Evolutionary conservation across 2,329 filamentous ascomycete genomes (phyloP).

Genomic region (Dendryphion nanum): DNA sequence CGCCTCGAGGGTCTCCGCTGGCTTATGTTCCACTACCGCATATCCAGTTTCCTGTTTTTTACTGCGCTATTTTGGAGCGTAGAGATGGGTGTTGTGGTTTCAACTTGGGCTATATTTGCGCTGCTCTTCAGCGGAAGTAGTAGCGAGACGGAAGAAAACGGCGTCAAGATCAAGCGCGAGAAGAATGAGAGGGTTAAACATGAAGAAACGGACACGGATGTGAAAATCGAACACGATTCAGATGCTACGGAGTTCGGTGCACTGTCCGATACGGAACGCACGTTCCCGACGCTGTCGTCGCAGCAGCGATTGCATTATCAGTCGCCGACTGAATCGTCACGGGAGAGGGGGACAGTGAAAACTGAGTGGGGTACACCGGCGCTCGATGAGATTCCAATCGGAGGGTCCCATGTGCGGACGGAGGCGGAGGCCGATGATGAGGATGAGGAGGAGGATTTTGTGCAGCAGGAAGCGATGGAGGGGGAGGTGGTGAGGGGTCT

Average conservation of each 20-base stretch:
- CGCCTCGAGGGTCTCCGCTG: slow-evolving; percentile 69
- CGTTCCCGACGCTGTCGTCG: slow-evolving; percentile 48
- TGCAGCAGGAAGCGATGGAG: slow-evolving; percentile 35
- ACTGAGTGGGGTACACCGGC: slow-evolving; percentile 9
- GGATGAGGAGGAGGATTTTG: slow-evolving; percentile 46
- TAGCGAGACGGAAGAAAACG: slow-evolving; percentile 4
- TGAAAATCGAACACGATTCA: slow-evolving; percentile 14
- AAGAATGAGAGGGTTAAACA: slow-evolving; percentile 16
- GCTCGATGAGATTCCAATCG: slow-evolving; percentile 16
- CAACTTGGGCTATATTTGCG: slow-evolving; percentile 62
- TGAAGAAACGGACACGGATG: slow-evolving; percentile 9
- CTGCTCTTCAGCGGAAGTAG: slow-evolving; percentile 32
- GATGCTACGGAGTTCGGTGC: slow-evolving; percentile 12
- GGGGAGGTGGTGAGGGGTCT: slow-evolving; percentile 6
- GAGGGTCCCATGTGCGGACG: slow-evolving; percentile 8
- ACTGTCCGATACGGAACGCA: slow-evolving; percentile 48
- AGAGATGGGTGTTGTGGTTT: slow-evolving; percentile 65
- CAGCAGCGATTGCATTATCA: slow-evolving; percentile 44
- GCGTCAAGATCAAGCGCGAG: slow-evolving; percentile 11
- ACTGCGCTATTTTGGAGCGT: slow-evolving; percentile 73
- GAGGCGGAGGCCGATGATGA: slow-evolving; percentile 41
- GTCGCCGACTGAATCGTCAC: slow-evolving; percentile 8
- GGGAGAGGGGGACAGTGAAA: slow-evolving; percentile 19
- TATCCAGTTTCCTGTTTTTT: slow-evolving; percentile 67
- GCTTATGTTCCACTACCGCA: slow-evolving; percentile 80